A percentile compares a stretch with the other conserved stretches of the same genome.
phyloP scores from a whole-genome alignment of 768 basidiomycete genomes.

The Pleurotus pulmonarius region DNA sequence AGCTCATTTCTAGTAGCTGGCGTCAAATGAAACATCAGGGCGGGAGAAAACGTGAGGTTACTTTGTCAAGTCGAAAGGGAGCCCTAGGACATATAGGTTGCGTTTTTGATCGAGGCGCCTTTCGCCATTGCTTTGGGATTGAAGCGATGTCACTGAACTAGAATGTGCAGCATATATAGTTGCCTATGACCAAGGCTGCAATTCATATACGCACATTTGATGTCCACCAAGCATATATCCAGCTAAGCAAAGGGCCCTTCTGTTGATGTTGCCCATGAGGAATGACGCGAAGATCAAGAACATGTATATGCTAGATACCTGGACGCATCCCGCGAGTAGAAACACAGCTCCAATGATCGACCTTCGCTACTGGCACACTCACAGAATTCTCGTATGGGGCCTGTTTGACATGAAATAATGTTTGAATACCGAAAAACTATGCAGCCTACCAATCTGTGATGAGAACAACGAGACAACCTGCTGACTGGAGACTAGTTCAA shows the following conservation, averaged over 20 bases:
- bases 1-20: slow-evolving; percentile 46
- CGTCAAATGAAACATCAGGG: neutral
- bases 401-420: neutral
- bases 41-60: slow-evolving; percentile 24
- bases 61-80: slow-evolving; percentile 82
- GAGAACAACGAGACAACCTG: slow-evolving; percentile 3
- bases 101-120: slow-evolving; percentile 51
- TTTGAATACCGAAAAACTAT: neutral
- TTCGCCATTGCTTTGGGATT: slow-evolving; percentile 17
- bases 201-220: slow-evolving; percentile 44
- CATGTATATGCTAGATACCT: slow-evolving; percentile 28
- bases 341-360: slow-evolving; percentile 47
- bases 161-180: neutral
- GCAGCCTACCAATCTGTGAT: neutral
- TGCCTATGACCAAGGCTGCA: neutral
- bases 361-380: slow-evolving; percentile 15
- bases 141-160: neutral
- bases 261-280: slow-evolving; percentile 18
- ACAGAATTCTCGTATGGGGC: neutral
- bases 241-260: slow-evolving; percentile 67
- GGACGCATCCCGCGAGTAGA: slow-evolving; percentile 48
- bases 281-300: neutral
- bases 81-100: slow-evolving; percentile 81
- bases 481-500: neutral
- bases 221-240: slow-evolving; percentile 54